Conservation (phyloP, 352 stramenopile genomes). For the Peronospora belbahrii region DNA sequence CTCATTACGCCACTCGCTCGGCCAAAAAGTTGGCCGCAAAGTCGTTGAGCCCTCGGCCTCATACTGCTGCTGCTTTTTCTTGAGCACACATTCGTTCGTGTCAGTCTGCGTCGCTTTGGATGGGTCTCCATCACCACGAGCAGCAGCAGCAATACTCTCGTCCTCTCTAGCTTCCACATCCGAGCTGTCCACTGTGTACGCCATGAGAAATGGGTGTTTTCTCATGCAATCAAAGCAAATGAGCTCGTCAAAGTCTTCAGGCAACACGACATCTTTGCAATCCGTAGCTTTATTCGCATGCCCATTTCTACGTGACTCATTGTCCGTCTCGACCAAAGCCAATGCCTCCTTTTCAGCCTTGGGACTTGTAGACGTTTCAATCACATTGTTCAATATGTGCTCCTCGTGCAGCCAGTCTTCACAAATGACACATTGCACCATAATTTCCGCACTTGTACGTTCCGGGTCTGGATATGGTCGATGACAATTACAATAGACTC, state of each 20-base stretch:
- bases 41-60: slow-evolving; percentile 10
- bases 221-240: slow-evolving; percentile 59
- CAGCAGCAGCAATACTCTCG: neutral
- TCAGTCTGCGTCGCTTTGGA: slow-evolving; percentile 2
- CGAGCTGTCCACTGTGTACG: slow-evolving; percentile 36
- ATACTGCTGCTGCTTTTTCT: slow-evolving; percentile 28
- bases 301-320: neutral
- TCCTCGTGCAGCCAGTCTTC: slow-evolving; percentile 77
- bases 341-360: slow-evolving; percentile 1
- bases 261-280: slow-evolving; percentile 2
- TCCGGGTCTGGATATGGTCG: slow-evolving; percentile 70
- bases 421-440: slow-evolving; percentile 72
- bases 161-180: slow-evolving; percentile 7
- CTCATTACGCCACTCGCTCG: slow-evolving; percentile 44
- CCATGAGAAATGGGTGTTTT: slow-evolving; percentile 54
- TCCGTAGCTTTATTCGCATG: slow-evolving; percentile 2
- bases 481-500: slow-evolving; percentile 62
- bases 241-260: slow-evolving; percentile 54
- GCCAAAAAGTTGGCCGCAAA: slow-evolving; percentile 55
- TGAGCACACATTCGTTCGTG: slow-evolving; percentile 22
- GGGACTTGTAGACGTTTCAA: neutral
- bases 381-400: slow-evolving; percentile 34
- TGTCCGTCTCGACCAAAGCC: slow-evolving; percentile 1
- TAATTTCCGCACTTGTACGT: slow-evolving; percentile 52
- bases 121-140: slow-evolving; percentile 1